Evolutionary conservation across 2,329 filamentous ascomycete species (phyloP).

Genomic region (Orbilia brochopaga): DNA sequence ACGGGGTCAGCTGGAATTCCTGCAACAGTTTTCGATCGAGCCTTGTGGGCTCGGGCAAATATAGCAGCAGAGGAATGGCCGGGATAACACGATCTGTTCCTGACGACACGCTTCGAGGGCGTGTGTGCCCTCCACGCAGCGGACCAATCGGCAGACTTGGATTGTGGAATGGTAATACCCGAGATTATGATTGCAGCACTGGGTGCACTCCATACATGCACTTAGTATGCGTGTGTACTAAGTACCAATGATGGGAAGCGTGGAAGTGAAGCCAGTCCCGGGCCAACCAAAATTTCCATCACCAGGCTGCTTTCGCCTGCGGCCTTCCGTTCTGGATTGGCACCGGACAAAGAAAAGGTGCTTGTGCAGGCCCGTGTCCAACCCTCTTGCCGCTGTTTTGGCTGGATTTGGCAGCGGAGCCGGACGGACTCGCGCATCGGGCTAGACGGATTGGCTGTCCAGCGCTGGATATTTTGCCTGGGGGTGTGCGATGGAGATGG

Average conservation of each 20-base stretch:
- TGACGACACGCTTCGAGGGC: background rate
- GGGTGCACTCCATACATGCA: no score
- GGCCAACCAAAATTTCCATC: conserved; percentile 18
- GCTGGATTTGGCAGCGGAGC: conserved; percentile 12
- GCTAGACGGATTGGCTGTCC: background rate
- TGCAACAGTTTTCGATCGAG: conserved; percentile 10
- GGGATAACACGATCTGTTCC: background rate
- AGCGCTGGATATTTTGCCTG: no score
- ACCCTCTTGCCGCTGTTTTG: conserved; percentile 14
- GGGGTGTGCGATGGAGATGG: background rate
- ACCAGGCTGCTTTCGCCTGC: conserved; percentile 21
- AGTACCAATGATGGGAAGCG: no score
- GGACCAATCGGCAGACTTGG: background rate
- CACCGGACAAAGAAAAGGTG: no score
- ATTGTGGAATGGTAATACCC: background rate
- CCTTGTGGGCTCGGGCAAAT: conserved; percentile 3
- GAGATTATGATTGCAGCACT: background rate
- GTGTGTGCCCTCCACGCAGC: no score
- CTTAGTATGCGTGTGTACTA: background rate
- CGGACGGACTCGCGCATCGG: conserved; percentile 7
- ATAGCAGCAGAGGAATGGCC: background rate
- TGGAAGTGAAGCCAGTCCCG: conserved; percentile 18
- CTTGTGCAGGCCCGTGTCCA: background rate
- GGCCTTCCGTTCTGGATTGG: conserved; percentile 20
- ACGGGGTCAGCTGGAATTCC: background rate